Evolutionary conservation across 2,329 filamentous ascomycete species (phyloP).

Genomic region (Aspergillus alliaceus): DNA sequence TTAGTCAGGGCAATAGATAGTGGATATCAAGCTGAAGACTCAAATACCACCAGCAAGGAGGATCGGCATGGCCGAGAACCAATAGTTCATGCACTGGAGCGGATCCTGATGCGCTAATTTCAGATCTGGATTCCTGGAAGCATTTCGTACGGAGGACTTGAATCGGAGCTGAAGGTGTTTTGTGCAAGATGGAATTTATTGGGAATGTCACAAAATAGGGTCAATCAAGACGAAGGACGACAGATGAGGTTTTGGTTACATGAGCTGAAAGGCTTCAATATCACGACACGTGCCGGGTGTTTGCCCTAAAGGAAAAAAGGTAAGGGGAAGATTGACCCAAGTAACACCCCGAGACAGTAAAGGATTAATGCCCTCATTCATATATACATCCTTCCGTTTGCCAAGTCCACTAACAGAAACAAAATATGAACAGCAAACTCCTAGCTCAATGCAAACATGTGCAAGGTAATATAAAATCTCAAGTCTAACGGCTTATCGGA

Average conservation of each 20-base stretch:
- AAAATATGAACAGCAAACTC: not conserved
- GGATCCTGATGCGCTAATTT: conserved; percentile 1
- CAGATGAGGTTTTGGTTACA: not conserved
- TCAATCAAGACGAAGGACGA: no score
- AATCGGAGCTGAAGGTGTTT: no score
- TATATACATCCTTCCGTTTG: not conserved
- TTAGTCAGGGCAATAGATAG: not conserved
- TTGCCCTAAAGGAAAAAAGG: not conserved
- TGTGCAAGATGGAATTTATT: no score
- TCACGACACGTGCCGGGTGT: not conserved
- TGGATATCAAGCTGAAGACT: not conserved
- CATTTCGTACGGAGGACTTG: no score
- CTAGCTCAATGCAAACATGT: not conserved
- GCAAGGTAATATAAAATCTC: not conserved
- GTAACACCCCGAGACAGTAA: not conserved
- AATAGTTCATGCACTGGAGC: conserved; percentile 8
- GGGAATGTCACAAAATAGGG: no score
- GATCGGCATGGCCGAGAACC: conserved; percentile 7
- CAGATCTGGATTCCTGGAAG: no score
- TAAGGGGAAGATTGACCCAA: not conserved
- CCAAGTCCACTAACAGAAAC: not conserved
- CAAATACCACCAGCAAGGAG: not conserved
- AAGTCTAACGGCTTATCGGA: not conserved
- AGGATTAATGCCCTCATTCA: not conserved
- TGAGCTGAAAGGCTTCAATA: not conserved